Evolutionary conservation across 2,329 filamentous ascomycete species (phyloP), one percentile per base, ranked within the genome.

Genomic region (Phialophora chinensis): DNA sequence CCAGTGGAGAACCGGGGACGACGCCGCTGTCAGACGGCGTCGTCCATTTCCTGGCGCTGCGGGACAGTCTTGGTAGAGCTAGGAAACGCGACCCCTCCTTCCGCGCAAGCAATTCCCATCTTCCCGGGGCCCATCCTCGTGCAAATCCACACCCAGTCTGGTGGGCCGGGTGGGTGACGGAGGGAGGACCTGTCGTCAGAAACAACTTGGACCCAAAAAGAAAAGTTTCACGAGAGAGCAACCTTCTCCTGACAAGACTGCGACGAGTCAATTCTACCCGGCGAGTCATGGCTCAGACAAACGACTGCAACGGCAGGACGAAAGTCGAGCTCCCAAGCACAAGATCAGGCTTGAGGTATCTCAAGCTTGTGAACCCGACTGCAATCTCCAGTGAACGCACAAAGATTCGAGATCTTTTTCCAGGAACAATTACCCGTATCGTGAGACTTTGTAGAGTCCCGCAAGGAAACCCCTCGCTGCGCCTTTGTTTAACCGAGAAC

Each of bases 71-170:
- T 29, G 17, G 50, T 29, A 47, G 53, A 59, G 52, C 66, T 68
- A 68, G 66, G 66, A 66, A 68, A 60, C 49, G 50, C 62, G 29
- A 57, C 50, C 60, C 42, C 50, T 63, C 29, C 50, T 66, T 63
- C 66, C 66, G 60, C 62, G 66, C 27, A 35, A 62, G 60, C 38
- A 58, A 38, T 53, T 60, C 49, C 62, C 62, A 62, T 52, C 50
- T 60, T 66, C 31, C 66, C 66, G 63, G 55, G 50, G 42, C 50
- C 60, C 66, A 60, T 68, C 63, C 66, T 68, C 58, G 60, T 65
- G 66, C 59, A 62, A 44, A n/a, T 17, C 38, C 55, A 59, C 53
- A 35, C 25, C 59, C 63, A 38, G 59, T 53, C 33, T 60, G 59
- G 53, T 59, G 60, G 66, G 29, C 38, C 66, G 52, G n/a, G 38